Conservation (phyloP, 768 basidiomycete species). For the Boletus rufocinnamomeus region DNA sequence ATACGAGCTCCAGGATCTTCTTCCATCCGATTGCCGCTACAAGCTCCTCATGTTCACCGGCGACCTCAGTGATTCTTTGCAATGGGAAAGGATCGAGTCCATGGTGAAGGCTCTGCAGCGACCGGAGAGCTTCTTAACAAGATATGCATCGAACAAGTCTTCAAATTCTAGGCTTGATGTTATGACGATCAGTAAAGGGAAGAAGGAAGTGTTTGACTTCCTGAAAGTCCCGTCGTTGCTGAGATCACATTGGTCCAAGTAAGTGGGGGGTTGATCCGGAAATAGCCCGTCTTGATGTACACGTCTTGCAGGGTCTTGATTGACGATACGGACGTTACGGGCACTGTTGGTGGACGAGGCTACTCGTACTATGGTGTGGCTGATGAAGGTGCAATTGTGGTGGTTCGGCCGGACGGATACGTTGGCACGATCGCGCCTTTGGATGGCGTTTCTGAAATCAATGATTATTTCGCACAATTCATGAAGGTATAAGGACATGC, state of each 20-base stretch:
- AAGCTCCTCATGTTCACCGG: constrained; percentile 51
- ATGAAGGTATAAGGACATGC: constrained; percentile 17
- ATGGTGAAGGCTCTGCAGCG: constrained; percentile 32
- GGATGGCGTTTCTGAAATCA: constrained; percentile 37
- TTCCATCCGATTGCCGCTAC: constrained; percentile 50
- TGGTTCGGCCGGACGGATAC: constrained; percentile 49
- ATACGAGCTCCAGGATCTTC: constrained; percentile 51
- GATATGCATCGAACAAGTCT: constrained; percentile 21
- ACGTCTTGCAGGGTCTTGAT: constrained; percentile 51
- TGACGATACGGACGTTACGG: constrained; percentile 53
- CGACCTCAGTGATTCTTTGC: constrained; percentile 26
- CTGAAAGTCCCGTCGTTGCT: constrained; percentile 36
- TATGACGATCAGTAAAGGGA: constrained; percentile 29
- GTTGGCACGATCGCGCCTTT: constrained; percentile 59
- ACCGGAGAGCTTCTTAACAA: constrained; percentile 30
- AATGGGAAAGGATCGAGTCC: constrained; percentile 27
- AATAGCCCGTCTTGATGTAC: not conserved
- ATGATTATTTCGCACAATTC: constrained; percentile 52
- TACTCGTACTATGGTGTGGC: constrained; percentile 54
- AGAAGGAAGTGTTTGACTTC: constrained; percentile 38
- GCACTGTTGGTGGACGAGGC: constrained; percentile 50
- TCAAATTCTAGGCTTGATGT: constrained; percentile 35
- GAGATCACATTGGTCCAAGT: constrained; percentile 47
- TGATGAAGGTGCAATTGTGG: constrained; percentile 30
- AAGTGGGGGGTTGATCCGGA: constrained; percentile 8